Evolutionary conservation across 1,284 basidiomycete genomes (phyloP), one percentile per base, ranked within the genome.

Genomic region (Papiliotrema flavescens): DNA sequence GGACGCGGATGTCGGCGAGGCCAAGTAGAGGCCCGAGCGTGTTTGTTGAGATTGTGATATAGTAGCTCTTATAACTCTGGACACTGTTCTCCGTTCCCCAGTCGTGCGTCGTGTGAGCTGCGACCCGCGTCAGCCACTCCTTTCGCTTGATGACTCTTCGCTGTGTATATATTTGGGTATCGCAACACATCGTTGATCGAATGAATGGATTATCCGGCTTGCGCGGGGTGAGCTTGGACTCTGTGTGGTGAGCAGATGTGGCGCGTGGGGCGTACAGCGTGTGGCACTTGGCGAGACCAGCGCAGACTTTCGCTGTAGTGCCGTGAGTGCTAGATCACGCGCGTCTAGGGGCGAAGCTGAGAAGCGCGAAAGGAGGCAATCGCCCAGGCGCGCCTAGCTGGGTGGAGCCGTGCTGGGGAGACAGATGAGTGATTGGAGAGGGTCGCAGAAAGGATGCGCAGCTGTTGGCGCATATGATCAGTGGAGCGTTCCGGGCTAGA

Each of bases 1-100:
- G n/a, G 52, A 53, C 20, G 46, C 45, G 5, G 51, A 52, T 3
- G 52, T 53, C 28, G 52, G 52, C 26, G 52, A 53, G 46, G 52
- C 52, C 23, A 53, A 48, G 40, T 48, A 48, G 19, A 11, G 34
- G 20, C 19, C 37, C 24, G 19, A 9, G n/a, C 11, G 9, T 28
- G 19, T 28, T 37, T 36, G 17, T 20, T 17, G 39, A 40, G 17
- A 40, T n/a, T 40, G 39, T 20, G 39, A 40, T 40, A 40, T 40
- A 40, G 35, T 36, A 36, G 15, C 15, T 40, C 20, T n/a, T 20
- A 40, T 40, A 40, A 5, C 17, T 40, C 39, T 40, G 20, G 15
- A 40, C 15, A 40, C 39, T 40, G 28, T 32, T 32, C 15, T 36
- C 35, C 11, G 35, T 17, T 36, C 35, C 35, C 35, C 35, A 11